phyloP scores from a whole-genome alignment of 2,329 filamentous ascomycete genomes.

The Talaromyces marneffei region DNA sequence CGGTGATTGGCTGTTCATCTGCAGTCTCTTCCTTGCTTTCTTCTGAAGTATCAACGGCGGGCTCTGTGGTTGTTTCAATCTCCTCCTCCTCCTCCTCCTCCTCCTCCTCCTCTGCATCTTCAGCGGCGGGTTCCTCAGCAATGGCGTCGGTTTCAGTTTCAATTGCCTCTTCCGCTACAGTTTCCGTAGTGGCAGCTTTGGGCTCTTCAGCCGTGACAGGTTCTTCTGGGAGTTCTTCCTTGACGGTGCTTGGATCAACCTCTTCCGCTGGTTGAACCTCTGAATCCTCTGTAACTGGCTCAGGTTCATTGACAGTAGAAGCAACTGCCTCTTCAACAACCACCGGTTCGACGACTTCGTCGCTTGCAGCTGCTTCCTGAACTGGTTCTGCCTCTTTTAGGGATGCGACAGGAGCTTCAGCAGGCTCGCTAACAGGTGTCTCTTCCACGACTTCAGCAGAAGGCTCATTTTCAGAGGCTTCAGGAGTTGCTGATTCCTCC shows the following conservation, averaged over 20 bases:
- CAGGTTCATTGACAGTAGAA: not conserved
- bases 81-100: not conserved
- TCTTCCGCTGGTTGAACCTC: conserved; percentile 5
- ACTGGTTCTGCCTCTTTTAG: not conserved
- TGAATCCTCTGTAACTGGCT: conserved; percentile 7
- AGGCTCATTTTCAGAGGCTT: conserved; percentile 11
- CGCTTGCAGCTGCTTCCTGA: not conserved
- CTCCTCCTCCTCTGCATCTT: not conserved
- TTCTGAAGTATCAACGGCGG: not conserved
- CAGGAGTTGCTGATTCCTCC: conserved; percentile 7
- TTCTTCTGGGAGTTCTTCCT: not conserved
- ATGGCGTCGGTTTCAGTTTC: not conserved
- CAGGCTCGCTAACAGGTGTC: not conserved
- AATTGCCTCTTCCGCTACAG: not conserved
- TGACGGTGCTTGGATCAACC: not conserved
- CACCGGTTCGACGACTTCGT: not conserved
- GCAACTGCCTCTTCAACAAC: not conserved
- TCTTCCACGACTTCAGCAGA: conserved; percentile 2
- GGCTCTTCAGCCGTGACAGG: not conserved
- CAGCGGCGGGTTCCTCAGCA: not conserved
- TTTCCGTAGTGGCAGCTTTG: not conserved
- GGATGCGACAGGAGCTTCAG: not conserved
- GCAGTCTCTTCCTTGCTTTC: not conserved
- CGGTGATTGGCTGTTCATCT: not conserved
- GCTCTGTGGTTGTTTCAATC: not conserved